Evolutionary conservation across 139 green algal species (phyloP), one percentile per base, ranked within the genome.

Genomic region (Microglena sp.): DNA sequence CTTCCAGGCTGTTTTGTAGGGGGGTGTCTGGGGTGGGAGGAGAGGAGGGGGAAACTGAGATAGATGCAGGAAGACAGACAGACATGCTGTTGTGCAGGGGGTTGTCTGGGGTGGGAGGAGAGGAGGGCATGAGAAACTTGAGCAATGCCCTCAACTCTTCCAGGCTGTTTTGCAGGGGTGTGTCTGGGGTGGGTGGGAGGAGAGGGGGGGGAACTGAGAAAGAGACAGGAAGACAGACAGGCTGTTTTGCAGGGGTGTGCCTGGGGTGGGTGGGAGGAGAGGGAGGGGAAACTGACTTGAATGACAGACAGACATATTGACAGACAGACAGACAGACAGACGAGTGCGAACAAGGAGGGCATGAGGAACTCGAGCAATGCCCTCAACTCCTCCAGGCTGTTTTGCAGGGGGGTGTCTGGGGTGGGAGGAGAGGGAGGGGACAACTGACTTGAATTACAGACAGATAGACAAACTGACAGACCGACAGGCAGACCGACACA

Each of bases 391-490:
- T 50, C 40, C 50, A 91, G 75, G 72, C 94, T 81, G 71, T 97
- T 97, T 66, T 97, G 91, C 26, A 97, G 82, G 1, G 91, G 91
- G 1, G 91, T 97, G 60, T 91, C 89, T 77, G 72, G 36, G n/a
- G n/a, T n/a, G n/a, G n/a, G n/a, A n/a, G n/a, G n/a, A n/a, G n/a
- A n/a, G n/a, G n/a, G n/a, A n/a, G n/a, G n/a, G n/a, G n/a, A n/a
- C n/a, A n/a, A n/a, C n/a, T n/a, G n/a, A n/a, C n/a, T n/a, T n/a
- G n/a, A n/a, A n/a, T n/a, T n/a, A n/a, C n/a, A n/a, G n/a, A n/a
- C n/a, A n/a, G n/a, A n/a, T n/a, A n/a, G n/a, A n/a, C n/a, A n/a
- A n/a, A n/a, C n/a, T n/a, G n/a, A n/a, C n/a, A n/a, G n/a, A n/a
- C n/a, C n/a, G n/a, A n/a, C n/a, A n/a, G n/a, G n/a, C n/a, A n/a